Conservation (phyloP, 352 stramenopile species). For the Phytophthora tubulina region DNA sequence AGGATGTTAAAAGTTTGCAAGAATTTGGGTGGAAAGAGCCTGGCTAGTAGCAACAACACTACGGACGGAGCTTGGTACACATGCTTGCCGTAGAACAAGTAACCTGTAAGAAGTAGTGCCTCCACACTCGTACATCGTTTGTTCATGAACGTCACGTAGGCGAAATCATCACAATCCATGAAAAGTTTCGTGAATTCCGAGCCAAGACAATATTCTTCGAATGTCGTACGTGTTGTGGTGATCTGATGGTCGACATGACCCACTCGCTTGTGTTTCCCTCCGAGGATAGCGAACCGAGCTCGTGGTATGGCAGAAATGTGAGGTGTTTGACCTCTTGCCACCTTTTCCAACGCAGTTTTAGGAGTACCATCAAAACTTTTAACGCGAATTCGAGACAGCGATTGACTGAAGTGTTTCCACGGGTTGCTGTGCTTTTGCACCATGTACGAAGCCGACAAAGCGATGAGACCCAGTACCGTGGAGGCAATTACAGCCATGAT, state of each 20-base stretch:
- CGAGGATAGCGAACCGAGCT: constrained; percentile 25
- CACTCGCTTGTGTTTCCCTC: constrained; percentile 12
- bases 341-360: constrained; percentile 18
- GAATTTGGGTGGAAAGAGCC: constrained; percentile 35
- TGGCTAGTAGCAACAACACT: constrained; percentile 35
- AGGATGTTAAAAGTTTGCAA: constrained; percentile 46
- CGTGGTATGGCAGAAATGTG: constrained; percentile 13
- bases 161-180: constrained; percentile 45
- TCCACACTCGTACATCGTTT: constrained; percentile 32
- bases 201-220: constrained; percentile 43
- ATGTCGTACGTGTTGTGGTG: constrained; percentile 30
- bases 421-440: constrained; percentile 33
- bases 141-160: constrained; percentile 30
- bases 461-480: constrained; percentile 18
- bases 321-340: constrained; percentile 7
- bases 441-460: constrained; percentile 23
- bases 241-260: constrained; percentile 18
- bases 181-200: constrained; percentile 36
- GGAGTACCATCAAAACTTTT: background rate
- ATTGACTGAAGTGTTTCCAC: constrained; percentile 15
- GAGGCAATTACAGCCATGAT: constrained; percentile 24
- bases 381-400: constrained; percentile 12
- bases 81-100: constrained; percentile 41
- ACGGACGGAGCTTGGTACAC: constrained; percentile 41
- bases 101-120: constrained; percentile 40